Percentiles rank a stretch among this genome's conserved stretches.
Evolutionary conservation across 2,329 filamentous ascomycete genomes (phyloP).

Genomic region (Cladophialophora carrionii): DNA sequence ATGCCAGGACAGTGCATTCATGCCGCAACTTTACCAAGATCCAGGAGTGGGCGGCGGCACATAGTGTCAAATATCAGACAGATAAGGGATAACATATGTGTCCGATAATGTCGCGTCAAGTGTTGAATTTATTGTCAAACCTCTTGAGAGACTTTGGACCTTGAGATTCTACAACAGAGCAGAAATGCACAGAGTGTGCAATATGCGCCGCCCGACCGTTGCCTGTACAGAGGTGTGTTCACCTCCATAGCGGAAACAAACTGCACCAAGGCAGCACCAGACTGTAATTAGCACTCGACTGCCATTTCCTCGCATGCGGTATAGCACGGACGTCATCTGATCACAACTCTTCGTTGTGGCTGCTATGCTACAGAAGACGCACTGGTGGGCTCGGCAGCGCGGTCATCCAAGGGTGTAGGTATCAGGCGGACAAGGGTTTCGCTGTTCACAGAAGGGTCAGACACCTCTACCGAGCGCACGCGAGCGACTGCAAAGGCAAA

Average conservation of each 20-base stretch:
- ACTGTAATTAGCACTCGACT: not conserved
- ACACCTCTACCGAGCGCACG: not conserved
- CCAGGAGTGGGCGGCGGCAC: constrained; percentile 8
- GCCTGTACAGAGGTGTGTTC: not conserved
- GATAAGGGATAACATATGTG: not conserved
- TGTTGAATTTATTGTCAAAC: not conserved
- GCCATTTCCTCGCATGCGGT: not conserved
- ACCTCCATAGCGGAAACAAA: not conserved
- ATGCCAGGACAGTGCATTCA: constrained; percentile 9
- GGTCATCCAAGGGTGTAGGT: not conserved
- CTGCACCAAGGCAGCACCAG: too few species aligned
- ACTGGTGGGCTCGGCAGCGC: not conserved
- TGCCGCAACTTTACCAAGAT: constrained; percentile 13
- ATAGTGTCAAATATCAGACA: not conserved
- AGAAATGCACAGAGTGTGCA: not conserved
- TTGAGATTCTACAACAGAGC: not conserved
- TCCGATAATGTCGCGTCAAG: not conserved
- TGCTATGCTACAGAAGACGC: not conserved
- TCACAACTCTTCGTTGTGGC: not conserved
- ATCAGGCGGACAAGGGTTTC: not conserved
- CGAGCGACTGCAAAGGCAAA: not conserved
- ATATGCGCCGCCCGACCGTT: not conserved
- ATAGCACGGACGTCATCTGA: not conserved
- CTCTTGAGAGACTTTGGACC: not conserved
- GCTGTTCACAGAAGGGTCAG: not conserved